Evolutionary conservation across 192 early-diverging fungal genomes (phyloP), one percentile per base, ranked within the genome.

Genomic region (Coemansia sp.): DNA sequence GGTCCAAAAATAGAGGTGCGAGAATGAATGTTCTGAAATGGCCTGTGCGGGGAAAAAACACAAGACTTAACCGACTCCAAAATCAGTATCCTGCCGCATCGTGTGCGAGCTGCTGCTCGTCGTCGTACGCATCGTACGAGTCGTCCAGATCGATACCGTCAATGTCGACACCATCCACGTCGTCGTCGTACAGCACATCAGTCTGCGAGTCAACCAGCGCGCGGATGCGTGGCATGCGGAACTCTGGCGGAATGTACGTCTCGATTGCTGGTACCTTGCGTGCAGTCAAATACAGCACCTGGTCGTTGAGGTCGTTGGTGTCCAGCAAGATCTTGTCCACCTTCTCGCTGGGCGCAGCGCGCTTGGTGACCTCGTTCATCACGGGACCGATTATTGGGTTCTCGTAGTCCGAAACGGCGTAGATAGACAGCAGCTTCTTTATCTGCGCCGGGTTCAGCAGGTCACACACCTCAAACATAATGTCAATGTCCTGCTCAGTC

Each of bases 391-490:
- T 91, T 17, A 96, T 87, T 58, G 91, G 84, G 55, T 84, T 85
- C 80, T 99, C 97, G 67, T 96, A 97, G 74, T 99, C 97, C 2
- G 93, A 91, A 53, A 95, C 89, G 54, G 90, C 88, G 70, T 98
- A 98, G 66, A 96, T 88, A 21, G 90, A 90, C 17, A 99, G 85
- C 25, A 99, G 77, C 83, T 98, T 98, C 78, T 95, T 93, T 75
- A 99, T 94, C 80, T 99, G 98, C 7, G 92, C 89, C 3, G 93
- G 89, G 62, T 94, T 95, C 58, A 99, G 81, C 65, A 96, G 80
- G 83, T 92, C 96, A 78, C 95, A 97, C 22, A 99, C 95, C 81
- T 97, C 96, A 58, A 98, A 98, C 64, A 99, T 98, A 45, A 91
- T 95, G 64, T 98, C 91, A 59, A 99, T 95, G 63, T 99, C 97